Evolutionary conservation across 306 rosid genomes (phyloP), one percentile per base, ranked within the genome.

Genomic region (Trifolium fragiferum): DNA sequence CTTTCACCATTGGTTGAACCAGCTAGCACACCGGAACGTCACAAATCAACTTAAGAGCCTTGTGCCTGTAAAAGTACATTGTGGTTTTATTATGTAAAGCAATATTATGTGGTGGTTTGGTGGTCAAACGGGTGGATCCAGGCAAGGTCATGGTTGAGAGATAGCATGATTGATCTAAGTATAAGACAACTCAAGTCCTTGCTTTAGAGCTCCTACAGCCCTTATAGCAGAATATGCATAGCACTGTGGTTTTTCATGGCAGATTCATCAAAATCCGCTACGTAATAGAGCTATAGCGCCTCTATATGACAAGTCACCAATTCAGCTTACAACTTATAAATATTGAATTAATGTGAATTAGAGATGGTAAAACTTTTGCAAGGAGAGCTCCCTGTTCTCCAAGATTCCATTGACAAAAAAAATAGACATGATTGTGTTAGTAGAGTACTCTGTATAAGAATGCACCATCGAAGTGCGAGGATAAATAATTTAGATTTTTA

Each of bases 221-320:
- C 62, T 20, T 55, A 20, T 55, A 55, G 62, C 7, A 2, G 62
- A 55, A 55, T 55, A 11, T 21, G 62, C 62, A 55, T 55, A 55
- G 8, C 62, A 21, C 15, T 8, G n/a, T 10, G 33, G 35, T 55
- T 55, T 55, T 55, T 23, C 50, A 2, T 21, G n/a, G 62, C 33
- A 55, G 62, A 21, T 55, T 55, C 62, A 55, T 11, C 62, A 21
- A 55, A 21, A 55, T 21, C 15, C 16, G 5, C 33, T 5, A 55
- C 15, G 3, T 55, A 55, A 55, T 55, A 21, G 35, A 23, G 35
- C 35, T 10, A 21, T 55, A 10, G 33, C 62, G 11, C 62, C 16
- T 4, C 62, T 55, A 55, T 55, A 21, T 6, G 8, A 25, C 35
- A 55, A 12, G 32, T 55, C 62, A 55, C 33, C 35, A 55, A 60